Conservation (phyloP, 2,329 filamentous ascomycete species). For the Arthroderma uncinatum region DNA sequence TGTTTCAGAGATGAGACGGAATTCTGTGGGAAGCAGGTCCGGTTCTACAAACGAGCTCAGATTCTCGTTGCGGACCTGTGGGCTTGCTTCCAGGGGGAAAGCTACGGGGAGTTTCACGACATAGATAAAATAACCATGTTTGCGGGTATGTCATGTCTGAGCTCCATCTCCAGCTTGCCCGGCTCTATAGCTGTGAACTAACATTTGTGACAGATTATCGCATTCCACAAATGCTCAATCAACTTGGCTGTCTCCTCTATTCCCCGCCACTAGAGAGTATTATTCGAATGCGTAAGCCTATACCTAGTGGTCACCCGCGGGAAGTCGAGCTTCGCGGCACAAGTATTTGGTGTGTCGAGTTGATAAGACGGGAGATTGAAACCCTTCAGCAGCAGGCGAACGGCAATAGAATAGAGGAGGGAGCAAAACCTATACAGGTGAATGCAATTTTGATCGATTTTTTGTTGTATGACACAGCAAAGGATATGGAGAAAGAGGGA, state of each 20-base stretch:
- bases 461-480: constrained; percentile 90
- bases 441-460: constrained; percentile 96
- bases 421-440: constrained; percentile 37
- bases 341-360: constrained; percentile 91
- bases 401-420: constrained; percentile 4
- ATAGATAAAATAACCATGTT: constrained; percentile 98
- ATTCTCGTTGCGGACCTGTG: constrained; percentile 93
- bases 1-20: constrained; percentile 74
- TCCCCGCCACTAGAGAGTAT: constrained; percentile 65
- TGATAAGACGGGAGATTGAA: constrained; percentile 68
- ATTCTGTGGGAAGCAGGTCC: constrained; percentile 64
- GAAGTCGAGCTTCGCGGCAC: constrained; percentile 85
- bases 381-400: constrained; percentile 7
- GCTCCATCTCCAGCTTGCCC: neutral
- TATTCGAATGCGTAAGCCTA: constrained; percentile 52
- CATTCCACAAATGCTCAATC: constrained; percentile 83
- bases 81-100: constrained; percentile 81
- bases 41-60: constrained; percentile 86
- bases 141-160: constrained; percentile 43
- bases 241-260: constrained; percentile 71
- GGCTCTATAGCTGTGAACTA: neutral
- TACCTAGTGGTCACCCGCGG: constrained; percentile 63
- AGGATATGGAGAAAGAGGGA: constrained; percentile 60
- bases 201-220: constrained; percentile 58
- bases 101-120: constrained; percentile 71